Conservation (phyloP, 768 basidiomycete genomes). For the Hygrocybe punicea region DNA sequence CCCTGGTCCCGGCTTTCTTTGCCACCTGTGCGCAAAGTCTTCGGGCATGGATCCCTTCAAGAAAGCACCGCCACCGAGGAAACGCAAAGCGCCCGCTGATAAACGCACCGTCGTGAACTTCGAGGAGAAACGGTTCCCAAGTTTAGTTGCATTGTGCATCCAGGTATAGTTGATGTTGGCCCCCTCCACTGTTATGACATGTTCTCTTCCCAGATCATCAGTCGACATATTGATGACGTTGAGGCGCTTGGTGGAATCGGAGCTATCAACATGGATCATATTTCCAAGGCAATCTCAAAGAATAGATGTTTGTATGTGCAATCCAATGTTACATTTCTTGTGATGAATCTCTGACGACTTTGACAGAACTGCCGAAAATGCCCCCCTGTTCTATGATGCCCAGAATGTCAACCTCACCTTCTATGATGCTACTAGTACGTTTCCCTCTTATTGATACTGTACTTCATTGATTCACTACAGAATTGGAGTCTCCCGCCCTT, state of each 20-base stretch:
- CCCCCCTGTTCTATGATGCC: conserved; percentile 76
- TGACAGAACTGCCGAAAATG: conserved; percentile 72
- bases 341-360: conserved; percentile 1
- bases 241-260: conserved; percentile 89
- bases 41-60: conserved; percentile 84
- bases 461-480: conserved; percentile 35
- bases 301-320: conserved; percentile 72
- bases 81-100: conserved; percentile 61
- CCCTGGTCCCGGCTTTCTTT: conserved; percentile 73
- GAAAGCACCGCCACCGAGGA: conserved; percentile 59
- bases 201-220: conserved; percentile 66
- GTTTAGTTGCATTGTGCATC: conserved; percentile 77
- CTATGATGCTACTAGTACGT: conserved; percentile 88
- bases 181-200: not conserved
- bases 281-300: conserved; percentile 78
- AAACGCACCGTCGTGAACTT: conserved; percentile 58
- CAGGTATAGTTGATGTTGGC: conserved; percentile 44
- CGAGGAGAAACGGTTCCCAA: conserved; percentile 41
- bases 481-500: conserved; percentile 64
- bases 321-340: conserved; percentile 5
- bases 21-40: conserved; percentile 77
- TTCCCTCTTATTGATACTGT: not conserved
- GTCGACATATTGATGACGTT: conserved; percentile 83
- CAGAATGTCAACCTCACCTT: conserved; percentile 64
- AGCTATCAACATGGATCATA: conserved; percentile 74